Conservation (phyloP, 2,329 filamentous ascomycete species). For the Claviceps lovelessii region DNA sequence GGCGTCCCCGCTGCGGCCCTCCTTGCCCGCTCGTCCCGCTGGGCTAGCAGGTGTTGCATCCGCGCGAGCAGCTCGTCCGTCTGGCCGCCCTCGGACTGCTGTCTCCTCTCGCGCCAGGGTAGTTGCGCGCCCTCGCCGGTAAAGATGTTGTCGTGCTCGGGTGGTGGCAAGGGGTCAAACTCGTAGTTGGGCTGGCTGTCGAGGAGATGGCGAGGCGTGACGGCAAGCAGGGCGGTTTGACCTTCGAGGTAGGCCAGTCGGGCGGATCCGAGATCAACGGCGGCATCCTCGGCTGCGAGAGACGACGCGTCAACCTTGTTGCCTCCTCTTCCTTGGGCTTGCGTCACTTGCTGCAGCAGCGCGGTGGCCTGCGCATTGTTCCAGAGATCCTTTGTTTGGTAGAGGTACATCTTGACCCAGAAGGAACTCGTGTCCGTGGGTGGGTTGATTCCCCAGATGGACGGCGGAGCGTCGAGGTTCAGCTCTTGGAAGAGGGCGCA, state of each 20-base stretch:
- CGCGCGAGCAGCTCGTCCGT: slow-evolving; percentile 12
- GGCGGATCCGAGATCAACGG: slow-evolving; percentile 38
- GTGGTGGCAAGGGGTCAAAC: slow-evolving; percentile 71
- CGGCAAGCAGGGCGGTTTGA: slow-evolving; percentile 52
- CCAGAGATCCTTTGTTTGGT: slow-evolving; percentile 71
- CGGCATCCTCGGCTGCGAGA: slow-evolving; percentile 26
- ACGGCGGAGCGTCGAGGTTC: slow-evolving; percentile 60
- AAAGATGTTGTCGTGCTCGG: slow-evolving; percentile 38
- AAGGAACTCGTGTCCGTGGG: slow-evolving; percentile 48
- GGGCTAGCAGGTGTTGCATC: slow-evolving; percentile 15
- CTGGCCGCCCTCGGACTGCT: neutral
- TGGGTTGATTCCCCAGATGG: slow-evolving; percentile 67
- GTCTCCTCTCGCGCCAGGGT: slow-evolving; percentile 25
- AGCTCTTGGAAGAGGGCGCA: slow-evolving; percentile 66
- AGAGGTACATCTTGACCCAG: slow-evolving; percentile 61
- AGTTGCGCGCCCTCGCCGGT: slow-evolving; percentile 26
- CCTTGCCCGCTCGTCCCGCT: slow-evolving; percentile 5
- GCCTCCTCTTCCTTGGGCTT: slow-evolving; percentile 25
- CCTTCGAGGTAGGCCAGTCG: slow-evolving; percentile 70
- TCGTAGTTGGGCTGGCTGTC: slow-evolving; percentile 52
- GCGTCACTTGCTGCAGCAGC: slow-evolving; percentile 56
- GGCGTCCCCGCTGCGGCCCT: neutral
- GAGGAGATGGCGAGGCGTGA: slow-evolving; percentile 53
- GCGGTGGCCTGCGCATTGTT: slow-evolving; percentile 57
- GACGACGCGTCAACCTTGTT: slow-evolving; percentile 26